Base-by-base conservation (phyloP, 2,329 filamentous ascomycete genomes). In the Sarocladiaceae sp. region DNA sequence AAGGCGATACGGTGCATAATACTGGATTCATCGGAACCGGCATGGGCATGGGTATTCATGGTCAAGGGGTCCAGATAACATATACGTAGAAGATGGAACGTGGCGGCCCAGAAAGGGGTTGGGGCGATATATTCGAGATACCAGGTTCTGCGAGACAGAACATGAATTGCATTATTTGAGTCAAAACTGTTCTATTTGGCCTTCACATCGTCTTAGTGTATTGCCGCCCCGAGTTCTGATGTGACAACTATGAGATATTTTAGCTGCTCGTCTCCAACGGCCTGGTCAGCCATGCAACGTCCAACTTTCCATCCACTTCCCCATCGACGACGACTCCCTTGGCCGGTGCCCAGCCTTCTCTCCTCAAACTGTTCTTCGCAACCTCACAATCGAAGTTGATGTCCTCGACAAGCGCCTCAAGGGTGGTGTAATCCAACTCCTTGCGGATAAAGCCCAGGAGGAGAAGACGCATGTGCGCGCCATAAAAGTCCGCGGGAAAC, bases 341-440 rank as follows among this genome's bases (percentile, higher is more conserved):
- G 47, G 62, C 60, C 12, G 76, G 74, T 48, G 66, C 70, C 81
- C 78, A 99, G 22, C 68, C 77, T 28, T 78, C 71, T 57, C 94
- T 75, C 50, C 71, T 78, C 63, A 99, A 71, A 71, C 90, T 94
- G 61, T 76, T 73, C 59, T 78, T 77, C 39, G 91, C 87, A 52
- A 97, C 92, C 61, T 88, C 82, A 63, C 94, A 96, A 74, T 97
- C 94, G 59, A 86, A 80, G 64, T 82, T 81, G 65, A 99, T 99
- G 72, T 99, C 94, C 61, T 86, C 82, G 40, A 97, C 83, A 64
- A 97, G 75, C 29, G 86, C 87, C 57, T 97, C 92, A 60, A 90
- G 77, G 56, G 82, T 86, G 55, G 85, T 82, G 71, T 99, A 99
- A 73, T 97, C 90, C 65, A 81, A 85, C 71, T 97, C 94, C 8